phyloP scores from a whole-genome alignment of 78 protist genomes.

The Trichosphaerium sp. region DNA sequence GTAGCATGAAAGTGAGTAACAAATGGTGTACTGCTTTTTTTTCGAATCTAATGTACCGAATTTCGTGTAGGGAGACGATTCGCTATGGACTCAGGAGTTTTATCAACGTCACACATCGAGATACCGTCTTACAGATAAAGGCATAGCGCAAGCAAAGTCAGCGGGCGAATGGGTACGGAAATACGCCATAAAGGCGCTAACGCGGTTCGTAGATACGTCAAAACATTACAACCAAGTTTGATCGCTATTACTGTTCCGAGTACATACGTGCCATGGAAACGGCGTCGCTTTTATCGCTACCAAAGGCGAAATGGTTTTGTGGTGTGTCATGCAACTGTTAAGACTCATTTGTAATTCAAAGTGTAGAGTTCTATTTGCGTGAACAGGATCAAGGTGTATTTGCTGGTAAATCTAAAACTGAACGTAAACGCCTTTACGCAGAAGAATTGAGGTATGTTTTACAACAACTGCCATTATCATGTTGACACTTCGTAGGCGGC shows the following conservation, averaged over 20 bases:
- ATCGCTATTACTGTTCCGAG: neutral
- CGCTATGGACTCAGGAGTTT: neutral
- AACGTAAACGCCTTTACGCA: neutral
- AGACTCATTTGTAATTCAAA: too few species aligned
- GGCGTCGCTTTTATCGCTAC: neutral
- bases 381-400: slow-evolving; percentile 4
- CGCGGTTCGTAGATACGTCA: neutral
- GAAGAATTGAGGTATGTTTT: neutral
- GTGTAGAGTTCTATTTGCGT: neutral
- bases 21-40: too few species aligned
- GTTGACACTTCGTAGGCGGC: neutral
- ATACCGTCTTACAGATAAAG: neutral
- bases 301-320: neutral
- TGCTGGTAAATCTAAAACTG: neutral
- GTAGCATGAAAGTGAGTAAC: too few species aligned
- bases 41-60: too few species aligned
- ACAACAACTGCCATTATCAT: too few species aligned
- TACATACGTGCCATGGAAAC: slow-evolving; percentile 23
- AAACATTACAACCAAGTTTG: neutral
- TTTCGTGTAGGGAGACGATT: neutral
- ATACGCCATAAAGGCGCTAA: neutral
- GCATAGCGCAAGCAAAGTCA: neutral
- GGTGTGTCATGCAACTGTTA: too few species aligned
- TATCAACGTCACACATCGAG: neutral
- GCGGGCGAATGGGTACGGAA: neutral